Evolutionary conservation across 225 moss, liverwort and hornwort genomes (phyloP).

Genomic region (Ulota crispa): DNA sequence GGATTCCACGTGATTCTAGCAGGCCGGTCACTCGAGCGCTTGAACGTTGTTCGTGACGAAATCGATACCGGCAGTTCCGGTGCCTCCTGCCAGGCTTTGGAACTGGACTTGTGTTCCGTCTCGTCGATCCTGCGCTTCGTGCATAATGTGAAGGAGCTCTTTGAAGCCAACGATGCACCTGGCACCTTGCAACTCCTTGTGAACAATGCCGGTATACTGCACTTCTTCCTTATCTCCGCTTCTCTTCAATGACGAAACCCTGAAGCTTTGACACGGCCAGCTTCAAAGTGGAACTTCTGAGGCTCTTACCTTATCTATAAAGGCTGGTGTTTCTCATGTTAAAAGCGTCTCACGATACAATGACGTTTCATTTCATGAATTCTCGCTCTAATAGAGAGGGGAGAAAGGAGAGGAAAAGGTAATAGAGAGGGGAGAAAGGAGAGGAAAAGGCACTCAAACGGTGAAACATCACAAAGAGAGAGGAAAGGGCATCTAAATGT

Average conservation of each 20-base stretch:
- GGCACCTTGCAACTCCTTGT: slow-evolving; percentile 74
- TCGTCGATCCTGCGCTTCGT: slow-evolving; percentile 68
- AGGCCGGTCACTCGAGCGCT: slow-evolving; percentile 57
- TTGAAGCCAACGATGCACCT: slow-evolving; percentile 44
- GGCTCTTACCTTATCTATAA: no score
- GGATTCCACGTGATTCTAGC: slow-evolving; percentile 84
- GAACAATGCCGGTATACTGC: slow-evolving; percentile 66
- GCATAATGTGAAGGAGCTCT: slow-evolving; percentile 41
- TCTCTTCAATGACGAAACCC: neutral
- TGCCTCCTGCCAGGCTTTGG: slow-evolving; percentile 64
- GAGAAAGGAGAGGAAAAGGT: no score
- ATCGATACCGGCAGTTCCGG: slow-evolving; percentile 36
- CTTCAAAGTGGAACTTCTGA: no score
- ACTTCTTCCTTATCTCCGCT: neutral
- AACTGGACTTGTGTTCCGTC: slow-evolving; percentile 63
- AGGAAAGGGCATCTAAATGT: no score
- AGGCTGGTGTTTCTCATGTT: no score
- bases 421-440: no score
- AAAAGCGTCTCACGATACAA: no score
- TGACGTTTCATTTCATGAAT: no score
- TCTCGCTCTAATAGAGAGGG: no score
- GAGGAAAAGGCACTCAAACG: no score
- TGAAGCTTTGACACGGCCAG: no score
- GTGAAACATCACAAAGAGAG: no score
- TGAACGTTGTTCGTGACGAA: slow-evolving; percentile 49